Evolutionary conservation across 75 land plant species (phyloP).

Genomic region (Isoetes taiwanensis): DNA sequence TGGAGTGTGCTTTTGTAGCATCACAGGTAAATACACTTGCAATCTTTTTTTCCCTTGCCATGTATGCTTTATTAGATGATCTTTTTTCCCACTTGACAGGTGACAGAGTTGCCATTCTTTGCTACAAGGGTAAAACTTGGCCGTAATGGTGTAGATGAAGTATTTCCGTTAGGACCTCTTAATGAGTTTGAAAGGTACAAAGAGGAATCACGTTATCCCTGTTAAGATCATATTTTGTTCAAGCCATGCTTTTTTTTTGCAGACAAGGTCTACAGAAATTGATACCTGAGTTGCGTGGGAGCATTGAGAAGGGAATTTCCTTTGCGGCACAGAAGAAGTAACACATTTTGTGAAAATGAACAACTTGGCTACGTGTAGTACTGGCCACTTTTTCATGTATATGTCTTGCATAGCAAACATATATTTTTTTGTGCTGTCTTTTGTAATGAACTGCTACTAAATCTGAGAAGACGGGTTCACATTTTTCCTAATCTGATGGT

Average conservation of each 20-base stretch:
- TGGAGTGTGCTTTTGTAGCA: slow-evolving; percentile 77
- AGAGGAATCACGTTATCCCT: too few relatives aligned
- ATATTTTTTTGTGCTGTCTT: too few relatives aligned
- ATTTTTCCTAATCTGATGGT: too few relatives aligned
- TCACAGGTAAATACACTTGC: slow-evolving; percentile 39
- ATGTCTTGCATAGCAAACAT: too few relatives aligned
- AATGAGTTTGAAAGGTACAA: slow-evolving; percentile 70
- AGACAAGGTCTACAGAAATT: slow-evolving; percentile 61
- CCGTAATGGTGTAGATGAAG: slow-evolving; percentile 62
- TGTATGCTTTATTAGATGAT: background rate
- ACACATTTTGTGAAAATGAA: too few relatives aligned
- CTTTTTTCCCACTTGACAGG: slow-evolving; percentile 23
- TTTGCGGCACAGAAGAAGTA: slow-evolving; percentile 11
- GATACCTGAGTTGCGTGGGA: slow-evolving; percentile 51
- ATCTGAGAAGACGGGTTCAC: too few relatives aligned
- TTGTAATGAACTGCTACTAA: too few relatives aligned
- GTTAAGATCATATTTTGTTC: too few relatives aligned
- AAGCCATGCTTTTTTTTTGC: background rate
- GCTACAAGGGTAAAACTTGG: slow-evolving; percentile 71
- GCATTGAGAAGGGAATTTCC: slow-evolving; percentile 54
- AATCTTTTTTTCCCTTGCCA: background rate
- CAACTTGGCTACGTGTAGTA: too few relatives aligned
- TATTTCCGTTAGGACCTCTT: slow-evolving; percentile 61
- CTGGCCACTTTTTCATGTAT: too few relatives aligned
- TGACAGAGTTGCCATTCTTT: slow-evolving; percentile 87